Evolutionary conservation across 148 eudicot genomes (phyloP), one percentile per base, ranked within the genome.

Genomic region (Bassia scoparia): DNA sequence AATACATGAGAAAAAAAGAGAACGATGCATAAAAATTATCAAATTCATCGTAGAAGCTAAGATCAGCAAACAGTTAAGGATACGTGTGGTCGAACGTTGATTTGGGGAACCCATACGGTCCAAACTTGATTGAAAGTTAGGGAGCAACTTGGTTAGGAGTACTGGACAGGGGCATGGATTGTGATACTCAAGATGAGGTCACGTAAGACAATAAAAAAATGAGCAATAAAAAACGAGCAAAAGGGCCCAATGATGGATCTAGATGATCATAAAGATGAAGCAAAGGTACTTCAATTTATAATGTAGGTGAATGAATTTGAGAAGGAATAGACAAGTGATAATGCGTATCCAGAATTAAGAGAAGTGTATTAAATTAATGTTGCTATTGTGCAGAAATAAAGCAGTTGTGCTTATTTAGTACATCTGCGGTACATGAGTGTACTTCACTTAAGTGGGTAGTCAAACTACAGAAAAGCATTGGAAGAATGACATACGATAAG

Each of bases 21-120:
- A 41, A 41, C n/a, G n/a, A n/a, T n/a, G n/a, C 16, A 48, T 48
- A n/a, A 11, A 41, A 4, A 11, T 4, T 41, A 11, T 41, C n/a
- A n/a, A 4, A 4, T 4, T 6, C 10, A 18, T 72, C 64, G 89
- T 97, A 97, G 54, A 93, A 83, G 73, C 58, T 80, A 0, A 74
- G 84, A 64, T 95, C 98, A 95, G 97, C 98, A 95, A 29, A 95
- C 73, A 21, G 85, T 74, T 4, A n/a, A 95, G 73, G 38, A 86
- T 86, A 73, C 80, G 82, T 21, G n/a, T 86, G 82, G 56, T 88
- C 79, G 10, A 88, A 34, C 66, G 82, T 35, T 88, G 97, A 56
- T 95, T 96, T 59, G 75, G 77, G 43, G 96, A 84, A 71, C 98
- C 98, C 98, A 95, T 12, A 95, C 83, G 49, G 83, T 95, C 52